These are phyloP conservation scores for Xanthoceras sorbifolium DNA, from an alignment of 345 rosid species.

Conservation along the genomic window DNA sequence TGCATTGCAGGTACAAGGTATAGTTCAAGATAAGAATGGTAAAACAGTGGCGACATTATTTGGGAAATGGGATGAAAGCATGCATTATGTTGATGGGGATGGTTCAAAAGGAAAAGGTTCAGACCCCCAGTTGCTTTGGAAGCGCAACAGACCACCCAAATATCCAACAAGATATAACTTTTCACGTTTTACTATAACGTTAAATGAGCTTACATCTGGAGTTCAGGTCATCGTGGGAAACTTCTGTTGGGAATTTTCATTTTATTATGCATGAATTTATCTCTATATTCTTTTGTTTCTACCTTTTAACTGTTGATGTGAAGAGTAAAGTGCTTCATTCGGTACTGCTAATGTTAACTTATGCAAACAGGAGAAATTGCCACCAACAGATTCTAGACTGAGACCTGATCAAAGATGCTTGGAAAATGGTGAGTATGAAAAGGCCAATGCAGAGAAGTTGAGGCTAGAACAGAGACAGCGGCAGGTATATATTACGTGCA, in stretches of 20 bases:
- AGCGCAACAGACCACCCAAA: conserved; percentile 31
- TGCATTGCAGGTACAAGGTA: conserved; percentile 35
- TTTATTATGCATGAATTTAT: neutral
- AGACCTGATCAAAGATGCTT: conserved; percentile 46
- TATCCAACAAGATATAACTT: conserved; percentile 38
- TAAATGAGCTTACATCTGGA: conserved; percentile 45
- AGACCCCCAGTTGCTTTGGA: conserved; percentile 39
- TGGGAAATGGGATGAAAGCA: conserved; percentile 53
- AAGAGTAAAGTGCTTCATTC: neutral
- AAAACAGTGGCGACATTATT: conserved; percentile 41
- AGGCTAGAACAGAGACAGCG: conserved; percentile 46
- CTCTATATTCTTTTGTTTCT: neutral
- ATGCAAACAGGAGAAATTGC: conserved; percentile 38
- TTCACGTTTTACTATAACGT: conserved; percentile 38
- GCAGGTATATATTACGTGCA: conserved; percentile 30
- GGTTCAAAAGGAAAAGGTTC: conserved; percentile 26
- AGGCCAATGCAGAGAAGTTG: conserved; percentile 45
- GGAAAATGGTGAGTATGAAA: conserved; percentile 46
- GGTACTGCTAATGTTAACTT: neutral
- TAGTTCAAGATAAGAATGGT: conserved; percentile 40
- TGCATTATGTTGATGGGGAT: conserved; percentile 32
- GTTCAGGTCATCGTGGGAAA: conserved; percentile 26
- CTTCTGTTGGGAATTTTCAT: neutral
- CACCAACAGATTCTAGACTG: conserved; percentile 51
- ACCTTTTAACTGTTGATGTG: neutral